Evolutionary conservation across 805 yeast species (phyloP).

Genomic region (Lachancea dasiensis): DNA sequence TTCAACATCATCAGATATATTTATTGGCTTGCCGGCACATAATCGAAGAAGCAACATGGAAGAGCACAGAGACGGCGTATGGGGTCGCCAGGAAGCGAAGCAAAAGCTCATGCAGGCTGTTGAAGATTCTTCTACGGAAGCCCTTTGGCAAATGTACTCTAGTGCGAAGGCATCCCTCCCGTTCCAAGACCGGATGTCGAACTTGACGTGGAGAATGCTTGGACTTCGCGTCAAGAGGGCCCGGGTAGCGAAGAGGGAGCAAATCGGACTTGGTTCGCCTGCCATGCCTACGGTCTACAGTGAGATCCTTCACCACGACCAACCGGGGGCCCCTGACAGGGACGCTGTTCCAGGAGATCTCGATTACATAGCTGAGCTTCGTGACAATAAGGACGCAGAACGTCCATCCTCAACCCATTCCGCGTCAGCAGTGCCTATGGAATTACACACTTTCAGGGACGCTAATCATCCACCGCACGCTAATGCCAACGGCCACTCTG

Average conservation of each 20-base stretch:
- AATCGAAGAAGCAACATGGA: not conserved
- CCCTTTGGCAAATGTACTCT: constrained; percentile 77
- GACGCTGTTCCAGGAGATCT: not conserved
- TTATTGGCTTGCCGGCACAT: not conserved
- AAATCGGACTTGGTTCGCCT: not conserved
- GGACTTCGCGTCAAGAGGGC: constrained; percentile 35
- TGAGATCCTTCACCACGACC: not conserved
- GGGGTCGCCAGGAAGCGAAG: constrained; percentile 6
- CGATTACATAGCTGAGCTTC: constrained; percentile 5
- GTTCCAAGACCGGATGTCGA: constrained; percentile 70
- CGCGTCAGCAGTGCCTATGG: constrained; percentile 9
- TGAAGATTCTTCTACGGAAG: constrained; percentile 41
- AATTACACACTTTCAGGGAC: not conserved
- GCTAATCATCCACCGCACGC: not conserved
- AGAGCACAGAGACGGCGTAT: constrained; percentile 5
- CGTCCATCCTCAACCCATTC: constrained; percentile 3
- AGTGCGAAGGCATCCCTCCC: constrained; percentile 72
- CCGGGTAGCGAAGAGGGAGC: not conserved
- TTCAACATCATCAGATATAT: not conserved
- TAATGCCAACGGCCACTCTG: not conserved
- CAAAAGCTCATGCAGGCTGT: constrained; percentile 20
- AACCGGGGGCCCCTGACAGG: not conserved
- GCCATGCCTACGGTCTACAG: not conserved
- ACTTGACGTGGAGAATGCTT: constrained; percentile 86
- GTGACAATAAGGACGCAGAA: not conserved